These are phyloP conservation scores for Neurospora tetrasperma DNA, from an alignment of 495 filamentous ascomycete species.

Conservation along the genomic window DNA sequence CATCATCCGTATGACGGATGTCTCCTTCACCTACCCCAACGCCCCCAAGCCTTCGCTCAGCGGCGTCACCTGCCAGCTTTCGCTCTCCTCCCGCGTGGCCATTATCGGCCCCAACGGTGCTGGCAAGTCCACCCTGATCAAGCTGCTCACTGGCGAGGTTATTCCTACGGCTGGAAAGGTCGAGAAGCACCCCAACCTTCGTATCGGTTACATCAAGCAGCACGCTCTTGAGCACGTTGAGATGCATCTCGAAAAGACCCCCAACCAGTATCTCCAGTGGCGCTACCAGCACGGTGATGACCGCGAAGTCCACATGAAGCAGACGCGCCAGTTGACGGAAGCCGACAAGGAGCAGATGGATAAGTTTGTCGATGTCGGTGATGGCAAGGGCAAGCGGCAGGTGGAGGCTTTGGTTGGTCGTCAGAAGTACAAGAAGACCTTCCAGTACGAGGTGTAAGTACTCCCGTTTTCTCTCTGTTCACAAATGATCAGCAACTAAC, in stretches of 20 bases:
- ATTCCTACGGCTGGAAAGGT: conserved; percentile 82
- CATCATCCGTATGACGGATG: conserved; percentile 90
- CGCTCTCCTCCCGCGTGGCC: conserved; percentile 84
- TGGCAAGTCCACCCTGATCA: conserved; percentile 97
- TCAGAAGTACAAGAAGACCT: conserved; percentile 98
- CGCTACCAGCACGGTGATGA: conserved; percentile 95
- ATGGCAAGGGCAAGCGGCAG: conserved; percentile 66
- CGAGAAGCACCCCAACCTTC: conserved; percentile 96
- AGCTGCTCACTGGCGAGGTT: conserved; percentile 90
- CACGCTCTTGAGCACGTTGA: conserved; percentile 98
- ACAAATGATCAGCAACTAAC: conserved; percentile 10
- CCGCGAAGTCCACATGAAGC: conserved; percentile 93
- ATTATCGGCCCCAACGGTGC: conserved; percentile 98
- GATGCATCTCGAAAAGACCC: conserved; percentile 98
- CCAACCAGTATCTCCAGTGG: conserved; percentile 98
- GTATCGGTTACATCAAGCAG: conserved; percentile 99
- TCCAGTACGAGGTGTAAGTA: conserved; percentile 91
- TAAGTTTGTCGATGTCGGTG: conserved; percentile 70
- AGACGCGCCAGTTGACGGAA: conserved; percentile 80
- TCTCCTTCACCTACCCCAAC: conserved; percentile 82
- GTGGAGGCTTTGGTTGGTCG: conserved; percentile 88
- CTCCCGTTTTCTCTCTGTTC: neutral
- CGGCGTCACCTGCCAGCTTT: conserved; percentile 76
- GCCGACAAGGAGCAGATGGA: conserved; percentile 86
- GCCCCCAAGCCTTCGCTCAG: conserved; percentile 75